A percentile compares a stretch with the other conserved stretches of the same genome.
phyloP scores from a whole-genome alignment of 345 rosid genomes.

The Camelina sativa region DNA sequence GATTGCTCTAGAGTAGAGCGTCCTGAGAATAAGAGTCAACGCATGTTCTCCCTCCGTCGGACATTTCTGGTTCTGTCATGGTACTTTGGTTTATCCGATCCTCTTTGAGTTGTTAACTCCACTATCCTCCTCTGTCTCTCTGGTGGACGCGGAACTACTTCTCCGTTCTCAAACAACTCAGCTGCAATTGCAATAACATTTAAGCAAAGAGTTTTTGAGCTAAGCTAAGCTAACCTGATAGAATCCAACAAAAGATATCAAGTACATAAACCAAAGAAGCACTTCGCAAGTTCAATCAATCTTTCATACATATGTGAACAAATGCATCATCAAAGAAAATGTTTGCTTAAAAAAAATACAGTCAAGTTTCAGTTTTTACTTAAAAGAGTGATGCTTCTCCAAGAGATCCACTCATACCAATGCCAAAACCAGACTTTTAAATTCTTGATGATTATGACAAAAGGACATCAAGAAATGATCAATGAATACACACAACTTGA shows the following conservation, averaged over 20 bases:
- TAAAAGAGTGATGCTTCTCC: background rate
- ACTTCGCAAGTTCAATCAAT: background rate
- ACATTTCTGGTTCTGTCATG: constrained; percentile 78
- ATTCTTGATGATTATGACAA: constrained; percentile 17
- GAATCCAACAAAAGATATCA: background rate
- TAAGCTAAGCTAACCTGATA: background rate
- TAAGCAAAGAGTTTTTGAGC: constrained; percentile 9
- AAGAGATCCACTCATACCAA: background rate
- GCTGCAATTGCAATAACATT: constrained; percentile 55
- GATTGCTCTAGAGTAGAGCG: constrained; percentile 5
- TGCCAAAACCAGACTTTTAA: background rate
- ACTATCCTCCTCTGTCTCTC: constrained; percentile 93
- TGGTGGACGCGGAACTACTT: constrained; percentile 85
- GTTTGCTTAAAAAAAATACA: background rate
- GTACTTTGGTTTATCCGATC: constrained; percentile 62
- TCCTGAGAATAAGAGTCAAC: constrained; percentile 17
- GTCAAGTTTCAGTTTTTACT: background rate
- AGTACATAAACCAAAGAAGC: background rate
- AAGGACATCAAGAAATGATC: constrained; percentile 6
- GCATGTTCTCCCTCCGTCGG: constrained; percentile 71
- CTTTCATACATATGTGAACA: constrained; percentile 3
- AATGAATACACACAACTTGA: background rate
- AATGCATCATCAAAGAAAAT: background rate
- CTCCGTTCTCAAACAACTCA: constrained; percentile 87
- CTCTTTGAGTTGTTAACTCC: constrained; percentile 78